phyloP scores from a whole-genome alignment of 371 early-diverging fungal genomes.

The Mucor piriformis region DNA sequence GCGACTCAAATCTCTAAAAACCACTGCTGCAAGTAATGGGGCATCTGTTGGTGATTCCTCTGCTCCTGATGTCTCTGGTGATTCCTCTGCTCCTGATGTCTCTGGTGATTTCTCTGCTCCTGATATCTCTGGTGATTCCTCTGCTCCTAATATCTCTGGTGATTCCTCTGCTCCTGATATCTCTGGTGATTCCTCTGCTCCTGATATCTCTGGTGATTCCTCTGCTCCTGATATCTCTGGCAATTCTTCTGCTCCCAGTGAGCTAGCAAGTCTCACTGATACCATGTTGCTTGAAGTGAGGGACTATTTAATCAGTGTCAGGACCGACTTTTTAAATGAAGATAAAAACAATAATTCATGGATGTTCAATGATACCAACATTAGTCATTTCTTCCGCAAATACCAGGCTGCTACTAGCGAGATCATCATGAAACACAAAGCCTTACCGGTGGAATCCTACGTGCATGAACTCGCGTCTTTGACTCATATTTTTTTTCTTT shows the following conservation, averaged over 20 bases:
- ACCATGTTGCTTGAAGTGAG: conserved; percentile 20
- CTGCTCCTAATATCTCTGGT: conserved; percentile 7
- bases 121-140: conserved; percentile 22
- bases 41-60: conserved; percentile 4
- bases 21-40: conserved; percentile 16
- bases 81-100: too few species aligned
- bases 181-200: not conserved
- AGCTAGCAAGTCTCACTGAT: conserved; percentile 18
- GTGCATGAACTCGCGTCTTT: conserved; percentile 19
- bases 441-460: conserved; percentile 20
- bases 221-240: conserved; percentile 9
- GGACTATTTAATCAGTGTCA: conserved; percentile 23
- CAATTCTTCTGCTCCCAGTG: conserved; percentile 15
- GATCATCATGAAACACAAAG: conserved; percentile 12
- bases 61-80: too few species aligned
- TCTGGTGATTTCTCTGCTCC: conserved; percentile 26
- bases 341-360: conserved; percentile 22
- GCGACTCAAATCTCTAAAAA: conserved; percentile 27
- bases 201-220: conserved; percentile 7
- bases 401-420: conserved; percentile 11
- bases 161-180: too few species aligned
- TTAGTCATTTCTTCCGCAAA: conserved; percentile 18
- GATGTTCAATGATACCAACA: conserved; percentile 17
- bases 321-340: conserved; percentile 21
- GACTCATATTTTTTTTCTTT: conserved; percentile 19